Percentiles rank a stretch among this genome's conserved stretches.
Evolutionary conservation across 129 eudicot genomes (phyloP).

Genomic region (Apium graveolens): DNA sequence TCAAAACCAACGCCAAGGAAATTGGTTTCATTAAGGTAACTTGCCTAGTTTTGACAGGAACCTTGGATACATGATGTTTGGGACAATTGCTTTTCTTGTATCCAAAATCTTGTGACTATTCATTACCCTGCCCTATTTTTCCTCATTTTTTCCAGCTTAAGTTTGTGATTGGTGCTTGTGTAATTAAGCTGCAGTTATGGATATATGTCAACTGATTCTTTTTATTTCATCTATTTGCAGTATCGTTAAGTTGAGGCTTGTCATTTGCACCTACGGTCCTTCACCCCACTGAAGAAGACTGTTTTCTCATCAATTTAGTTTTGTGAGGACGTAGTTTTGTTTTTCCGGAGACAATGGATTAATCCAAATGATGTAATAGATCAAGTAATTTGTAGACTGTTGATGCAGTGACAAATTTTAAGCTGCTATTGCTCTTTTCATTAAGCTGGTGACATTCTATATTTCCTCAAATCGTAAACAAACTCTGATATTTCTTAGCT

Average conservation of each 20-base stretch:
- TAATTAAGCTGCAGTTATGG: neutral
- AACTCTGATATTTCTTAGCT: no score
- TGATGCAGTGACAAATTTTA: neutral
- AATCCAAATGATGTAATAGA: conserved; percentile 2
- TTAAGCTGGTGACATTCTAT: neutral
- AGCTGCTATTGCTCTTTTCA: neutral
- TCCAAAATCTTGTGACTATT: no score
- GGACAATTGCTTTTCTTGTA: neutral
- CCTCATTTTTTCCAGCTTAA: neutral
- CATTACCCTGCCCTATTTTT: no score
- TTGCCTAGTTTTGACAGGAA: neutral
- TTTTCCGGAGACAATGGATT: conserved; percentile 7
- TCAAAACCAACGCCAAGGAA: conserved; percentile 57
- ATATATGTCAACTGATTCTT: neutral
- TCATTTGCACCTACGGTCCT: neutral
- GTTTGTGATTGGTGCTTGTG: neutral
- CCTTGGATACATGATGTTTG: neutral
- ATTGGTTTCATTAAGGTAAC: conserved; percentile 55
- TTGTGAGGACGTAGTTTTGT: neutral
- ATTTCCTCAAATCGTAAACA: neutral
- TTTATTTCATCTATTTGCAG: conserved; percentile 12
- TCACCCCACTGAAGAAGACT: neutral
- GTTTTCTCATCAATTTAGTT: neutral
- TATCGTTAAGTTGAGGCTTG: conserved; percentile 21
- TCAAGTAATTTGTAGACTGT: neutral